phyloP scores from a whole-genome alignment of 176 grass and related monocot genomes.

The Cocos nucifera region DNA sequence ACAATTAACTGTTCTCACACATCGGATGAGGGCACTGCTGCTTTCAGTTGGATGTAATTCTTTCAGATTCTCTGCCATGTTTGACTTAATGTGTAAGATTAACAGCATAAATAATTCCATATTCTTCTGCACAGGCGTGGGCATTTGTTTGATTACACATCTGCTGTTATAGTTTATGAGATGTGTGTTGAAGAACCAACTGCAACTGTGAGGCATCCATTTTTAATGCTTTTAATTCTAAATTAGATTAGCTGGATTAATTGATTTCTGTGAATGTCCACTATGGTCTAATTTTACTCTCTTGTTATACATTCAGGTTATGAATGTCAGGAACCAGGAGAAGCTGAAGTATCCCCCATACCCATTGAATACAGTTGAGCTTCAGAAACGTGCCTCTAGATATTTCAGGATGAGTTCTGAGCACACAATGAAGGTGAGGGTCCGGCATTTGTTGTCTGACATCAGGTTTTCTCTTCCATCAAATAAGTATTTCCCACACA shows the following conservation, averaged over 20 bases:
- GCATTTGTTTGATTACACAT: conserved; percentile 82
- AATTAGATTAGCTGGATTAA: not conserved
- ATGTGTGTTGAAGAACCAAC: conserved; percentile 91
- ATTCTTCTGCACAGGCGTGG: conserved; percentile 53
- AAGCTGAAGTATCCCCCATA: conserved; percentile 96
- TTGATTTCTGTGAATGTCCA: conserved; percentile 1
- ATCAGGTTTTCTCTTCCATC: too few species aligned
- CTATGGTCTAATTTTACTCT: not conserved
- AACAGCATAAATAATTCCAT: too few species aligned
- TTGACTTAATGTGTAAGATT: too few species aligned
- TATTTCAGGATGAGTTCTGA: conserved; percentile 97
- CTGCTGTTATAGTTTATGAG: conserved; percentile 74
- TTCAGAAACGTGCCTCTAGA: conserved; percentile 97
- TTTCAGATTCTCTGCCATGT: not conserved
- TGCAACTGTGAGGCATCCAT: conserved; percentile 49
- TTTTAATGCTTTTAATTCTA: not conserved
- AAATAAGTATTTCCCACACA: too few species aligned
- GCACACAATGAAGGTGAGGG: conserved; percentile 81
- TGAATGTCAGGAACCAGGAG: conserved; percentile 77
- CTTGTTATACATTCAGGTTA: conserved; percentile 34
- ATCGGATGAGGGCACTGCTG: conserved; percentile 78
- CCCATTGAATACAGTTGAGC: conserved; percentile 86
- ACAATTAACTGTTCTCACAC: conserved; percentile 92
- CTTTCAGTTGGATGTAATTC: conserved; percentile 79
- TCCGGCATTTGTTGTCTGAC: not conserved